Evolutionary conservation across 2,329 filamentous ascomycete genomes (phyloP).

Genomic region (Hymenoscyphus fraxineus): DNA sequence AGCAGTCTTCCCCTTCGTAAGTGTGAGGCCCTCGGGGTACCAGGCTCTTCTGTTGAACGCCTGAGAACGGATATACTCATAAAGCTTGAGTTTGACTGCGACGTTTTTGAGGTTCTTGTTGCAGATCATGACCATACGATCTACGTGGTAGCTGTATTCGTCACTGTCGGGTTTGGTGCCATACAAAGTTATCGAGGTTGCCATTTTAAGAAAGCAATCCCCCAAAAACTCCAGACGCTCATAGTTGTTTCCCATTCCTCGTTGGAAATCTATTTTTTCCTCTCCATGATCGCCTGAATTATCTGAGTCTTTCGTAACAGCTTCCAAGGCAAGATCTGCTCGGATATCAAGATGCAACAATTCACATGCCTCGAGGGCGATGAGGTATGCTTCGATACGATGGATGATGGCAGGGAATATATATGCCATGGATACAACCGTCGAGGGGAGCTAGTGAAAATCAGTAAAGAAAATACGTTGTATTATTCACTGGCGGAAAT

Average conservation of each 20-base stretch:
- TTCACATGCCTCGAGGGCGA: constrained; percentile 71
- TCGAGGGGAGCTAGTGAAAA: constrained; percentile 56
- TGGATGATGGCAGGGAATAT: constrained; percentile 81
- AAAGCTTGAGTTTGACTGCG: constrained; percentile 62
- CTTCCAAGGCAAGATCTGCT: constrained; percentile 73
- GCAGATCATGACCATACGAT: constrained; percentile 86
- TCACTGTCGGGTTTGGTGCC: constrained; percentile 70
- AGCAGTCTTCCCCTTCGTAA: constrained; percentile 69
- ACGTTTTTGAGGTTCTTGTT: constrained; percentile 84
- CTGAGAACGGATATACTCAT: constrained; percentile 78
- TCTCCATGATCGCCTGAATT: constrained; percentile 70
- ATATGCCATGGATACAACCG: constrained; percentile 69
- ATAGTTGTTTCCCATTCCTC: constrained; percentile 91
- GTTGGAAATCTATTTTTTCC: constrained; percentile 68
- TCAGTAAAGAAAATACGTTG: neutral
- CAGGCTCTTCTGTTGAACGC: constrained; percentile 73
- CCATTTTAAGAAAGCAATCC: constrained; percentile 93
- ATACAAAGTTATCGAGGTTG: constrained; percentile 84
- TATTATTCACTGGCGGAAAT: neutral
- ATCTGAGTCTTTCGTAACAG: constrained; percentile 88
- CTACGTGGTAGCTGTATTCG: constrained; percentile 85
- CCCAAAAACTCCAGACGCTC: constrained; percentile 91
- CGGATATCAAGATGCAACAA: constrained; percentile 61
- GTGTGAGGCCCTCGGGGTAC: constrained; percentile 78
- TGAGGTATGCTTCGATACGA: constrained; percentile 75